Evolutionary conservation across 148 eudicot species (phyloP), one percentile per base, ranked within the genome.

Genomic region (Silene conica): DNA sequence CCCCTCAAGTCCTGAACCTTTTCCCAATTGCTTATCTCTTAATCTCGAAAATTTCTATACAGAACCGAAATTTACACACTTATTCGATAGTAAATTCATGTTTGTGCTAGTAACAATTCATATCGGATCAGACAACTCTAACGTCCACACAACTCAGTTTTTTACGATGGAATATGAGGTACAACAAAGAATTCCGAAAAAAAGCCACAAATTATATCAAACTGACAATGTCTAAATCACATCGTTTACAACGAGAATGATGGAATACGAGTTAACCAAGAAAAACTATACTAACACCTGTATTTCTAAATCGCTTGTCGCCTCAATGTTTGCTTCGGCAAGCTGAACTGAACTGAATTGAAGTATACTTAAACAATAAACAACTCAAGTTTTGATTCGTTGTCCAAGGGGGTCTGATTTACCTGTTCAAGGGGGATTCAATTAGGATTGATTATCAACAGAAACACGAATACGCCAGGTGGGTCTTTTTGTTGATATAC

Each of bases 401-500:
- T 58, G 63, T 50, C 34, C 63, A 65, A 80, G 75, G 76, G 67
- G 79, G 60, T 65, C 41, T 54, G 61, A 66, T 68, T 71, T 69
- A 72, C 50, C 76, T 65, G 74, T 66, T 77, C 25, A 10, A 0
- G 12, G 70, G 59, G 45, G 34, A 38, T 46, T 57, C 38, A 13
- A 54, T 34, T 54, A 70, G 19, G 8, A 78, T 19, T 59, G 8
- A 78, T 19, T 59, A 67, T 73, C 86, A 91, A 87, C 98, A 92
- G 77, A 86, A 92, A 74, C 98, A 95, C 12, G 97, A 92, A 71
- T 92, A 90, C 31, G 97, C 98, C 86, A 90, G 76, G 82, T 95
- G 98, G 82, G 86, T 92, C 87, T 87, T 82, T 84, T 89, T 83
- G 63, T 93, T 80, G 76, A 95, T 84, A 16, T 92, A 95, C 46